A percentile compares a stretch with the other conserved stretches of the same genome.
Conservation (phyloP, 208 protist genomes). For the Trypanosoma platydactyli region DNA sequence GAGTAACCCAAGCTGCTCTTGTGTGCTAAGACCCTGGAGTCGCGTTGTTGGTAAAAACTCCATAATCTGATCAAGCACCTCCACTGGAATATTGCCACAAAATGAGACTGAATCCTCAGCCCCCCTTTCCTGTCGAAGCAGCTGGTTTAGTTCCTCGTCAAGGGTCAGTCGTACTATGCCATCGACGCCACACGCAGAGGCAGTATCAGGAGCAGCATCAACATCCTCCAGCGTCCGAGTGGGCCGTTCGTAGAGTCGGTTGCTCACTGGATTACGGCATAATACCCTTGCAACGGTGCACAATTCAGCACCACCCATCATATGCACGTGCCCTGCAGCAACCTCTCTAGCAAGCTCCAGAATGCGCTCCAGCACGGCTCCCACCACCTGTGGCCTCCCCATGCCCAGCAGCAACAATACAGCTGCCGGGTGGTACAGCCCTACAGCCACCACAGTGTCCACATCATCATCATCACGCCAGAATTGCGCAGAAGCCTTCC, state of each 20-base stretch:
- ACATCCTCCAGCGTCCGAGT: neutral
- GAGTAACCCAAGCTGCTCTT: slow-evolving; percentile 64
- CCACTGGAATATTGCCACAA: slow-evolving; percentile 10
- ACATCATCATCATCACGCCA: neutral
- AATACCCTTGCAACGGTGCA: neutral
- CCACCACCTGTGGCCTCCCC: neutral
- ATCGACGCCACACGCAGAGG: too few species aligned
- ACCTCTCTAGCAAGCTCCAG: slow-evolving; percentile 1
- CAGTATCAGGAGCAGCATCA: neutral
- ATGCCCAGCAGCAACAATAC: slow-evolving; percentile 19
- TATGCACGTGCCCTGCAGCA: neutral
- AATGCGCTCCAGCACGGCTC: slow-evolving; percentile 6
- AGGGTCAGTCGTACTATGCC: neutral
- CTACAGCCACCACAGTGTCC: neutral
- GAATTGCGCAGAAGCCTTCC: neutral
- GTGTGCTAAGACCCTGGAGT: slow-evolving; percentile 52
- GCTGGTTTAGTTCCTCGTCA: neutral
- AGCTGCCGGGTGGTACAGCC: slow-evolving; percentile 18
- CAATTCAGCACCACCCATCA: neutral
- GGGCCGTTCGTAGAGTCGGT: slow-evolving; percentile 5
- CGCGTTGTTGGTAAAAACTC: slow-evolving; percentile 47
- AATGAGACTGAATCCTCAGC: slow-evolving; percentile 1
- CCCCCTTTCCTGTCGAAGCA: slow-evolving; percentile 1
- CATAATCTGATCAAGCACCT: slow-evolving; percentile 44
- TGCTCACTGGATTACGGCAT: slow-evolving; percentile 18